Base-by-base conservation (phyloP, 805 yeast species). In the Candida piceae region DNA sequence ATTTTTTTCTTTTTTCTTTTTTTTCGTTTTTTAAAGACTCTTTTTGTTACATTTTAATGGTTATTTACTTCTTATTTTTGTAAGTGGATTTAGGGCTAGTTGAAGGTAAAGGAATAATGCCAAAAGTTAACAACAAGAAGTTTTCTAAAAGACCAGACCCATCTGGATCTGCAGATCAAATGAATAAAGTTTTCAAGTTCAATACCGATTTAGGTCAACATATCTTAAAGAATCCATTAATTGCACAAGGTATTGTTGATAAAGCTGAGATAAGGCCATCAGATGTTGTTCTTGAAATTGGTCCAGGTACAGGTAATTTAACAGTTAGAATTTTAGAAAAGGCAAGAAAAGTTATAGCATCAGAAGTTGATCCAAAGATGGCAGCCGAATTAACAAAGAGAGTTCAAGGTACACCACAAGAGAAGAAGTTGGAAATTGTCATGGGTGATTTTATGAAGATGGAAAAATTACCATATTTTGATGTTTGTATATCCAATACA, bases 361-460 rank as follows among this genome's bases (percentile, higher is more conserved):
- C 85, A 36, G 98, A 93, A 66, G 89, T 89, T 87, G 98, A 93
- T 65, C 98, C 98, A n/a, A 72, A 97, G 66, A 93, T 93, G 98
- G 98, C 97, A 3, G 97, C 97, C 0, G 98, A 93, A 63, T 70
- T 93, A 52, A 87, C 97, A 9, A 93, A 93, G 61, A 81, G 98
- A 69, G 97, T 93, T 12, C 96, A 87, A 54, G 97, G 97, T 10
- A 90, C 94, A n/a, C 89, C 96, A 1, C 82, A 75, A 38, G 93
- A 88, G 60, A 87, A 86, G 64, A 89, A 88, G 58, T 69, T 93
- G 38, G 97, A 93, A 45, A 87, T 93, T 41, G 65, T 90, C 53
- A 70, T 93, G 46, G 98, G 98, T 15, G 98, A 93, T 64, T 89
- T 88, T 60, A 90, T 93, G 78, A 93, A 93, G 63, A 79, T 95